Percentiles rank a stretch among this genome's conserved stretches.
phyloP scores from a whole-genome alignment of 108 stramenopile genomes.

The Schizochytrium sp. region DNA sequence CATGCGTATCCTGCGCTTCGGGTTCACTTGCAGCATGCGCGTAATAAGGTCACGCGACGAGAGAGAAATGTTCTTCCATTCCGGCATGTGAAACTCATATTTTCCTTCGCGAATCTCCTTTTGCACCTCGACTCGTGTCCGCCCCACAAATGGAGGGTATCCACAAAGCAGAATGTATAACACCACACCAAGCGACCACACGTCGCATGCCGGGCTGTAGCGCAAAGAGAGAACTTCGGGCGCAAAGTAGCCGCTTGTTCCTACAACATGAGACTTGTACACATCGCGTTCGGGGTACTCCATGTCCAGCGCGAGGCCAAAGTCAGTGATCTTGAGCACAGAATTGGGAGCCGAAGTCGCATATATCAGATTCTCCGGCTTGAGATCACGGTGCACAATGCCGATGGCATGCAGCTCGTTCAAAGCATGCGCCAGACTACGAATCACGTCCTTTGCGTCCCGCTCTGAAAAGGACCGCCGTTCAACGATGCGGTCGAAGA shows the following conservation, averaged over 20 bases:
- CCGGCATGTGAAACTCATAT: background rate
- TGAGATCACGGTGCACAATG: conserved; percentile 77
- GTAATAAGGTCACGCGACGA: background rate
- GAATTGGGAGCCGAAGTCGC: conserved; percentile 55
- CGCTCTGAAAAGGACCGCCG: background rate
- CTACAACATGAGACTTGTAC: conserved; percentile 55
- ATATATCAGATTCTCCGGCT: conserved; percentile 75
- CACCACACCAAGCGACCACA: conserved; percentile 89
- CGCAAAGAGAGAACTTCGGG: conserved; percentile 93
- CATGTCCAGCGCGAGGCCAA: conserved; percentile 89
- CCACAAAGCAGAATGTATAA: conserved; percentile 91
- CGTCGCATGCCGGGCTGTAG: conserved; percentile 63
- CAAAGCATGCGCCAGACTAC: background rate
- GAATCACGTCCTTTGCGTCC: background rate
- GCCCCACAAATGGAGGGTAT: conserved; percentile 92
- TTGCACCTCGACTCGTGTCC: conserved; percentile 50
- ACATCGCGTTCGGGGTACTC: conserved; percentile 33
- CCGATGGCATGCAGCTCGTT: conserved; percentile 47
- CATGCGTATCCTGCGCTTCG: background rate
- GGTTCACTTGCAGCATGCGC: background rate
- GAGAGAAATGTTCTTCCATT: background rate
- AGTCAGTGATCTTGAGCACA: conserved; percentile 92
- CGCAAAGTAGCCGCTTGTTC: conserved; percentile 89
- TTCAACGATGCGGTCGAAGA: conserved; percentile 18
- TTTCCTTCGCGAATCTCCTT: background rate